Conservation (phyloP, 176 grass and related monocot genomes). For the Elaeis guineensis region DNA sequence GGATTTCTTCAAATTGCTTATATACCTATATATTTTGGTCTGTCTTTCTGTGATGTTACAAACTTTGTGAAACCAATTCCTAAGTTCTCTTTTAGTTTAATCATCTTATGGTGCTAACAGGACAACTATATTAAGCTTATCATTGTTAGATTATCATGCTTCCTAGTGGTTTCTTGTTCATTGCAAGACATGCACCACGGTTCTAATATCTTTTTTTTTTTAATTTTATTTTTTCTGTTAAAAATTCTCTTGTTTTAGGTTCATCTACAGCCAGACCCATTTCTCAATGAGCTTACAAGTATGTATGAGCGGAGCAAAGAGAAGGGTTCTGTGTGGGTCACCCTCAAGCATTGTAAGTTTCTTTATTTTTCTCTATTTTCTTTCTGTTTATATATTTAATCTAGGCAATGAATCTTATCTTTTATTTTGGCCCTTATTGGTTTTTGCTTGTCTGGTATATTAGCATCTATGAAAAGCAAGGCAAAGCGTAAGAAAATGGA, state of each 20-base stretch:
- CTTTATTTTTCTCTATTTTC: neutral
- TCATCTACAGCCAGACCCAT: constrained; percentile 73
- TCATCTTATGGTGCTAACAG: too few species aligned
- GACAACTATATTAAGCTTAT: too few species aligned
- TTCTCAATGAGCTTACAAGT: constrained; percentile 91
- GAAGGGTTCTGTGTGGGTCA: constrained; percentile 94
- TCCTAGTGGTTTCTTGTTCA: too few species aligned
- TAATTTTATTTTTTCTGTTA: neutral
- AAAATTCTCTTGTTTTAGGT: constrained; percentile 33
- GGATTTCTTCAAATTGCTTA: too few species aligned
- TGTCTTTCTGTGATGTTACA: too few species aligned
- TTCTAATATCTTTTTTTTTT: too few species aligned
- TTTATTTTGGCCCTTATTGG: constrained; percentile 15
- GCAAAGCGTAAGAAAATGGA: constrained; percentile 54
- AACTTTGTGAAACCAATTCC: too few species aligned
- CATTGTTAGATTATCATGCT: too few species aligned
- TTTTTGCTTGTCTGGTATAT: constrained; percentile 5
- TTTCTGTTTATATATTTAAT: neutral
- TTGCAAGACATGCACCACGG: too few species aligned
- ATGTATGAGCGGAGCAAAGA: constrained; percentile 85
- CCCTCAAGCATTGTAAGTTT: constrained; percentile 83
- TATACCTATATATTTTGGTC: too few species aligned
- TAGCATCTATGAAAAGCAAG: constrained; percentile 68
- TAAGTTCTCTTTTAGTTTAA: too few species aligned
- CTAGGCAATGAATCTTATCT: neutral